Base-by-base conservation (phyloP, 345 rosid species). In the Xanthoceras sorbifolium region DNA sequence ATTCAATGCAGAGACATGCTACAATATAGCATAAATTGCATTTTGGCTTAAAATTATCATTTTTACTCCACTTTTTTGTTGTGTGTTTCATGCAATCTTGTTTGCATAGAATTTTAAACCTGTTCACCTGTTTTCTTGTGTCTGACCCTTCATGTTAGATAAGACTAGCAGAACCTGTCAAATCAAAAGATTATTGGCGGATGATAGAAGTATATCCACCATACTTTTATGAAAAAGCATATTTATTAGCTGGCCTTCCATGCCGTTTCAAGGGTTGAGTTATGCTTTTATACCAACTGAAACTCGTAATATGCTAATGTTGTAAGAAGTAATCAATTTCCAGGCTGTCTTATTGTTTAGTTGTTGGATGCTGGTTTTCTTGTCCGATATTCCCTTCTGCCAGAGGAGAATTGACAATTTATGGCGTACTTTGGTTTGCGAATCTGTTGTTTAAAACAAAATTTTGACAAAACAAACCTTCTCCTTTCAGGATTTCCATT, bases 401-500 rank as follows among this genome's bases (percentile, higher is more conserved):
- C 62, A 69, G 57, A 60, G 64, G 72, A 71, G 60, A 64, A 64
- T 69, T 46, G 28, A 71, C 57, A 55, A 67, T 46, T 36, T 67
- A 28, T 69, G 79, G 69, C 72, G 67, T 72, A 68, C 25, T 61
- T 74, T 75, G 77, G 84, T 67, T 17, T 73, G 64, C 77, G 72
- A 74, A 79, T 60, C 67, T 76, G 79, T 74, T 77, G 48, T 72
- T 57, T 64, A 50, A 46, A 65, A 52, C 81, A 63, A 63, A 70
- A 65, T 73, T 82, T 87, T 91, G 84, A 90, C 89, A 86, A 84
- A 20, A 78, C 76, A 82, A 81, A 78, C 80, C 63, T 87, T 90
- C 85, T 81, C 77, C 80, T 93, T 96, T 89, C 98, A 96, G 99
- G 98, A 89, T 84, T 85, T 85, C 92, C 97, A 73, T 96, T 83